Percentiles rank a stretch among this genome's conserved stretches.
Conservation (phyloP, 2,329 filamentous ascomycete genomes). For the Botryosphaeria agaves region DNA sequence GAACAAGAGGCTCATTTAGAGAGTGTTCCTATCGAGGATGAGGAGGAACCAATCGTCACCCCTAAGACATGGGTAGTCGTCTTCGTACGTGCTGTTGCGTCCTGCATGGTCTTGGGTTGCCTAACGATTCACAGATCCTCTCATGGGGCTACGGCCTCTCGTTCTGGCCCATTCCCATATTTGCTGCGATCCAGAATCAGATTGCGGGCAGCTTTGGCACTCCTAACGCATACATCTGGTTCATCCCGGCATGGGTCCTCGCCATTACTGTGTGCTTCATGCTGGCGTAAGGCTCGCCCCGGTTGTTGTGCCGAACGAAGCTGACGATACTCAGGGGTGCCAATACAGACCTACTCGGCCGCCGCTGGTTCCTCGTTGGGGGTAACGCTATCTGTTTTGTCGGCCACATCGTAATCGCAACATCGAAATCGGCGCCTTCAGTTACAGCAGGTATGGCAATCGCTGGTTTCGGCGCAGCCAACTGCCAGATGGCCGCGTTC, state of each 20-base stretch:
- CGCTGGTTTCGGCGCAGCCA: slow-evolving; percentile 6
- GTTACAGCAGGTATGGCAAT: slow-evolving; percentile 5
- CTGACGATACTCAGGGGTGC: slow-evolving; percentile 11
- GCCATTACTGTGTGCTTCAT: neutral
- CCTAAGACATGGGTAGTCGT: slow-evolving; percentile 9
- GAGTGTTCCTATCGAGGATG: slow-evolving; percentile 1
- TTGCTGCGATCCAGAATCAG: slow-evolving; percentile 9
- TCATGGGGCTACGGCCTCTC: slow-evolving; percentile 17
- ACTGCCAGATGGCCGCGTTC: slow-evolving; percentile 8
- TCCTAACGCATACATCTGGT: neutral
- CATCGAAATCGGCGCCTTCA: slow-evolving; percentile 5
- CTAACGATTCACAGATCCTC: slow-evolving; percentile 8
- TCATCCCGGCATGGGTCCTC: neutral
- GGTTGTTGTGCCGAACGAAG: neutral
- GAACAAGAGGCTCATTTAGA: too few species aligned
- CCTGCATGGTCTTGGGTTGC: neutral
- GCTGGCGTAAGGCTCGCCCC: too few species aligned
- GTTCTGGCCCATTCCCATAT: slow-evolving; percentile 15
- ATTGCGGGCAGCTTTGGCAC: neutral
- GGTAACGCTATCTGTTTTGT: slow-evolving; percentile 18
- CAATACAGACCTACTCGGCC: slow-evolving; percentile 30
- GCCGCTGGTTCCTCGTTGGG: slow-evolving; percentile 27
- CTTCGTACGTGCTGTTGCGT: slow-evolving; percentile 3
- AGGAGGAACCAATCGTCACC: slow-evolving; percentile 6
- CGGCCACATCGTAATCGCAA: slow-evolving; percentile 6